Evolutionary conservation across 148 eudicot species (phyloP).

Genomic region (Hydrangea macrophylla): DNA sequence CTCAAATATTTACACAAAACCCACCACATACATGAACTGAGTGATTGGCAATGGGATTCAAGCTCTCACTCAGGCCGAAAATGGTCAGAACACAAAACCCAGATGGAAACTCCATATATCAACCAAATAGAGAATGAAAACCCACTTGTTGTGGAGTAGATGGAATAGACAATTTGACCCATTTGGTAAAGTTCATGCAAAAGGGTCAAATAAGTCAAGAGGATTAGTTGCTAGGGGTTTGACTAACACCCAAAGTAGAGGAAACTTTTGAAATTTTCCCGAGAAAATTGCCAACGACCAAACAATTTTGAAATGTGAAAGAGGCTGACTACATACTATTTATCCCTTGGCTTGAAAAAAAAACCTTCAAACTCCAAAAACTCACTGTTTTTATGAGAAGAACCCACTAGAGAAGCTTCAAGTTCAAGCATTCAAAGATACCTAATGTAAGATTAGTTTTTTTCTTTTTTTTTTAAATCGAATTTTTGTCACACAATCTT

Average conservation of each 20-base stretch:
- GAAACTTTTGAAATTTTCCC: too few relatives aligned
- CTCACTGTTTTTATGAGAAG: too few relatives aligned
- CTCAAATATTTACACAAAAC: constrained; percentile 10
- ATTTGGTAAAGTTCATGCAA: too few relatives aligned
- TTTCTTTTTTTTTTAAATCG: too few relatives aligned
- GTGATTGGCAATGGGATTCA: too few relatives aligned
- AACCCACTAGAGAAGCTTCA: constrained; percentile 2
- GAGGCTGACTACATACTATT: background rate
- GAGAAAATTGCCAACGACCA: background rate
- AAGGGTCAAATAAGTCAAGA: too few relatives aligned
- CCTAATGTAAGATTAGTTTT: too few relatives aligned
- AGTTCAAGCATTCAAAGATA: background rate
- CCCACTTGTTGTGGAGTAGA: too few relatives aligned
- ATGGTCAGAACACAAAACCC: background rate
- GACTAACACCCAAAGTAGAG: background rate
- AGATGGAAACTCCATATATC: constrained; percentile 2
- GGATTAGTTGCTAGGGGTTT: background rate
- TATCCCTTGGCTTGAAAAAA: background rate
- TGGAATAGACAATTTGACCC: too few relatives aligned
- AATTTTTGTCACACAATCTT: constrained; percentile 11
- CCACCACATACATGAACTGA: background rate
- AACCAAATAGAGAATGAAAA: background rate
- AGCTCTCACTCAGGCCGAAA: background rate
- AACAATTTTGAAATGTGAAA: background rate
- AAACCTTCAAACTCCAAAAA: background rate